Percentiles rank a stretch among this genome's conserved stretches.
Conservation (phyloP, 2,329 filamentous ascomycete species). For the Rhynchosporium secalis region DNA sequence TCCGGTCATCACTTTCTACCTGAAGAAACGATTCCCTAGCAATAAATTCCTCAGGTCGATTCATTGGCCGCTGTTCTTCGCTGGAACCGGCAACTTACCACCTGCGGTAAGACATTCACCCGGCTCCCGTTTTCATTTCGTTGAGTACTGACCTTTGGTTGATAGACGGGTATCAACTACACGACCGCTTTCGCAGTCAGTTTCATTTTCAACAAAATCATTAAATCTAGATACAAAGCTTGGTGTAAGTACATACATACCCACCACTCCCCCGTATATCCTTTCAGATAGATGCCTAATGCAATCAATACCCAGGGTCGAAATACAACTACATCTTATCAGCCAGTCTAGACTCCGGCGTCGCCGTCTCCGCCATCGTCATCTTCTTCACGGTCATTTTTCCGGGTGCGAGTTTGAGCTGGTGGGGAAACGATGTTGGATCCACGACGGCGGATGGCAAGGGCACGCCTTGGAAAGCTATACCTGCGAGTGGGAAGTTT, state of each 20-base stretch:
- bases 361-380: slow-evolving; percentile 65
- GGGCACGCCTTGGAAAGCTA: slow-evolving; percentile 19
- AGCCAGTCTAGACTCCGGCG: slow-evolving; percentile 67
- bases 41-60: slow-evolving; percentile 38
- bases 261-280: no score
- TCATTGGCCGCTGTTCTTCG: slow-evolving; percentile 38
- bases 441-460: slow-evolving; percentile 32
- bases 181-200: slow-evolving; percentile 71
- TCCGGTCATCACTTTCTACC: slow-evolving; percentile 56
- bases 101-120: slow-evolving; percentile 43
- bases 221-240: slow-evolving; percentile 61
- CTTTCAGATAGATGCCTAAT: slow-evolving; percentile 43
- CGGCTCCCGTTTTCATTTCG: no score
- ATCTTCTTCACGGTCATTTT: slow-evolving; percentile 69
- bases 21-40: slow-evolving; percentile 43
- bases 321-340: slow-evolving; percentile 77
- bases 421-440: slow-evolving; percentile 58
- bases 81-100: slow-evolving; percentile 43
- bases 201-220: slow-evolving; percentile 67
- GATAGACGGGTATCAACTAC: slow-evolving; percentile 67
- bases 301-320: slow-evolving; percentile 56
- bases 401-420: slow-evolving; percentile 56
- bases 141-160: no score
- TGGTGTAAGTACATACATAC: slow-evolving; percentile 47
- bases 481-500: slow-evolving; percentile 28